These are phyloP conservation scores for Termitomyces sp. DNA, from an alignment of 768 basidiomycete genomes.

Conservation along the genomic window DNA sequence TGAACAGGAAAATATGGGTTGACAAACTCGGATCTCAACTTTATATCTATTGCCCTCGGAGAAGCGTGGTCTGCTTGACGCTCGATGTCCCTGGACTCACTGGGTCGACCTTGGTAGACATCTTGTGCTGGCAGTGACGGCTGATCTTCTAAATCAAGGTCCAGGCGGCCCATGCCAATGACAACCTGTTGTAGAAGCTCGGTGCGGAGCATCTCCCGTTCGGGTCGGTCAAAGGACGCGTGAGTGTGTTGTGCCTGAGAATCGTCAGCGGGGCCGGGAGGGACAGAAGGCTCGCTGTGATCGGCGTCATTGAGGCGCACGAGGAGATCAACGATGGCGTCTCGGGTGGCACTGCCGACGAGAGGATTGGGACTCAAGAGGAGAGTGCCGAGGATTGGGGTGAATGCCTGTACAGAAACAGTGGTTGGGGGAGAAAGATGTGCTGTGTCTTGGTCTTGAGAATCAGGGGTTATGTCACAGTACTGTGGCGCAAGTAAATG, in stretches of 20 bases:
- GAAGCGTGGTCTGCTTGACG: background rate
- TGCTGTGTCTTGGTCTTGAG: slow-evolving; percentile 14
- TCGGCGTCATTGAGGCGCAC: slow-evolving; percentile 63
- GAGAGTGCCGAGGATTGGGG: slow-evolving; percentile 84
- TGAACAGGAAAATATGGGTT: slow-evolving; percentile 52
- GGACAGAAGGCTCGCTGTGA: slow-evolving; percentile 26
- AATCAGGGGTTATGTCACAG: slow-evolving; percentile 55
- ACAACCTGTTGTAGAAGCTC: slow-evolving; percentile 85
- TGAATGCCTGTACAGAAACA: slow-evolving; percentile 83
- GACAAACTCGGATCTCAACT: slow-evolving; percentile 17
- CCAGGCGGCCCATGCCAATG: slow-evolving; percentile 81
- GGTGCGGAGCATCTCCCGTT: slow-evolving; percentile 65
- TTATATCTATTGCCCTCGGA: background rate
- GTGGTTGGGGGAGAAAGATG: slow-evolving; percentile 30
- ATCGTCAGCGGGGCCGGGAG: slow-evolving; percentile 28
- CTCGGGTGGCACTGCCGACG: slow-evolving; percentile 69
- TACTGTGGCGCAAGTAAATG: slow-evolving; percentile 34
- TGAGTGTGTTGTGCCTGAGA: slow-evolving; percentile 24
- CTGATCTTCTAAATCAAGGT: slow-evolving; percentile 27
- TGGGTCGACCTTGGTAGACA: background rate
- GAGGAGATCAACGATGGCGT: slow-evolving; percentile 74
- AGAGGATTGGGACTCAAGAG: slow-evolving; percentile 74
- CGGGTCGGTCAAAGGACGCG: slow-evolving; percentile 46
- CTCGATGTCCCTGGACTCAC: background rate
- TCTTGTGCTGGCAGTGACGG: background rate